Base-by-base conservation (phyloP, 129 eudicot species). In the Helichrysum umbraculigerum region DNA sequence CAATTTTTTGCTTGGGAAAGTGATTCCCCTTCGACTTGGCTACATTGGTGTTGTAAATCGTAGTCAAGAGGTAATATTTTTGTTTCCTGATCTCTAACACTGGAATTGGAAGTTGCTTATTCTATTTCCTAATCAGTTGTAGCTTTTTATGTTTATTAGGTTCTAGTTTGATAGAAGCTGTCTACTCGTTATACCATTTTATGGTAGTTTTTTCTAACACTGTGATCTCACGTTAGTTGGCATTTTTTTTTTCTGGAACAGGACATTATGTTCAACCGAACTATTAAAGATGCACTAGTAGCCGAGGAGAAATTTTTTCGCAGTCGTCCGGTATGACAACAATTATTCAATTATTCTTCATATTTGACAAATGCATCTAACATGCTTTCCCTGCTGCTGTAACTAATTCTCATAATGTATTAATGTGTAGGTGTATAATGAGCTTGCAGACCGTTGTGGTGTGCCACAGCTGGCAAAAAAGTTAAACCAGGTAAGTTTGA, bases 221-320 rank as follows among this genome's bases (percentile, higher is more conserved):
- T 12, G 12, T 51, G 19, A 54, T 65, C 29, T 73, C 35, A 39
- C 60, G 17, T 25, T 20, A 32, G 30, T 50, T 79, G 42, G 17
- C 69, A 22, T 14, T 47, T 14, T 47, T 42, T 42, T 73, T 17
- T 7, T 20, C 22, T 37, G 21, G 21, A 37, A n/a, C 52, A 95
- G 99, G 99, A 95, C 75, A 95, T 91, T 73, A 83, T 79, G 72
- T 32, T 83, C 35, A 95, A 86, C 51, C 87, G 90, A 73, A 89
- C 89, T 70, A 91, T 95, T 50, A 95, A 95, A 81, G 97, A 89
- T 78, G 99, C 99, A 21, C 95, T 95, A 73, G 76, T 77, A 21
- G 99, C 97, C 56, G 99, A 95, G 83, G 99, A 91, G 89, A 95
- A 95, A 86, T 95, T 95, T 81, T 95, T 95, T 75, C 96, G 91